Conservation (phyloP, 768 basidiomycete genomes). For the Rubroboletus pulcherrimus region DNA sequence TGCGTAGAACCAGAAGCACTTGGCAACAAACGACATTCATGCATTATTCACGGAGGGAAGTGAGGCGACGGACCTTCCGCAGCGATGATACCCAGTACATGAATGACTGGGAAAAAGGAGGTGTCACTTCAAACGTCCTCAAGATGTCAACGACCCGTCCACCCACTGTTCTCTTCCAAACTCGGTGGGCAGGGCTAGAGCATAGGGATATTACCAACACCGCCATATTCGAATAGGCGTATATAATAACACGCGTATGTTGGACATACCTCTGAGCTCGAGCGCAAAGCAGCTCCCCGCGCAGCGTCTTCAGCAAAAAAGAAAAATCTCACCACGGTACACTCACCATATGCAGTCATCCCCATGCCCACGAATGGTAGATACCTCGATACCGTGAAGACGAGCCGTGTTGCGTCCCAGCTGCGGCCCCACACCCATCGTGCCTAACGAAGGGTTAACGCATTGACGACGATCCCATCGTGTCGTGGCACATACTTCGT, state of each 20-base stretch:
- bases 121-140: neutral
- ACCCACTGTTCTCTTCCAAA: slow-evolving; percentile 10
- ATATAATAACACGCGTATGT: neutral
- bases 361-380: slow-evolving; percentile 13
- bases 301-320: neutral
- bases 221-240: neutral
- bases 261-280: slow-evolving; percentile 6
- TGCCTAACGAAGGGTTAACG: slow-evolving; percentile 3
- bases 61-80: slow-evolving; percentile 5
- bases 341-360: slow-evolving; percentile 14
- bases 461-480: no score
- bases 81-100: slow-evolving; percentile 1
- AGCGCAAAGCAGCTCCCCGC: slow-evolving; percentile 3
- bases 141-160: neutral
- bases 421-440: slow-evolving; percentile 18
- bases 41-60: neutral
- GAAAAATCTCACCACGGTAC: no score
- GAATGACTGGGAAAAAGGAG: slow-evolving; percentile 6
- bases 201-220: neutral
- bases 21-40: neutral
- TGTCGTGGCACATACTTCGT: slow-evolving; percentile 1
- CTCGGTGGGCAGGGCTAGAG: neutral
- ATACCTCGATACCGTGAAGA: slow-evolving; percentile 21
- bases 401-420: slow-evolving; percentile 12
- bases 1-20: slow-evolving; percentile 19